Evolutionary conservation across 805 yeast genomes (phyloP).

Genomic region (Candida gorgasii): DNA sequence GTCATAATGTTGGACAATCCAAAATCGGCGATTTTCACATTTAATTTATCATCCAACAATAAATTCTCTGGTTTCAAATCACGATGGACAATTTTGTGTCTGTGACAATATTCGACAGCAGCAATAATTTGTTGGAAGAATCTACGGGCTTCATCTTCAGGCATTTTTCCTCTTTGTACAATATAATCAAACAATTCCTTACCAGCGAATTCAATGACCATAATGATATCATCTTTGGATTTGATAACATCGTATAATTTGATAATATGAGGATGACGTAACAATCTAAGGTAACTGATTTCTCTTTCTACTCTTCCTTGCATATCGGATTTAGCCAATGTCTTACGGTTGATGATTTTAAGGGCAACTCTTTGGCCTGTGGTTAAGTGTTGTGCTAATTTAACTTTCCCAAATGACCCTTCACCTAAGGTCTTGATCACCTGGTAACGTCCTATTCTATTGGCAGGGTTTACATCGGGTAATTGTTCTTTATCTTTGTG

Average conservation of each 20-base stretch:
- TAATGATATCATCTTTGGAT: slow-evolving; percentile 91
- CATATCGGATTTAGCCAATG: slow-evolving; percentile 93
- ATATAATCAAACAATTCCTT: slow-evolving; percentile 93
- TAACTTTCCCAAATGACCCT: slow-evolving; percentile 96
- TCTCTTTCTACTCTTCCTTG: slow-evolving; percentile 96
- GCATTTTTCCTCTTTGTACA: slow-evolving; percentile 91
- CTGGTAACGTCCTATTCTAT: slow-evolving; percentile 86
- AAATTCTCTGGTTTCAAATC: slow-evolving; percentile 96
- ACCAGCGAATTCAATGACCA: slow-evolving; percentile 98
- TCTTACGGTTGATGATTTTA: slow-evolving; percentile 88
- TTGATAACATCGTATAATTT: slow-evolving; percentile 94
- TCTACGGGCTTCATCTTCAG: slow-evolving; percentile 86
- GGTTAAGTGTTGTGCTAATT: slow-evolving; percentile 82
- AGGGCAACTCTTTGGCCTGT: slow-evolving; percentile 93
- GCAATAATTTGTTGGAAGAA: slow-evolving; percentile 96
- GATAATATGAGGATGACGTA: slow-evolving; percentile 95
- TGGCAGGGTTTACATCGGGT: slow-evolving; percentile 33
- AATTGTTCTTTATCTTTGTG: slow-evolving; percentile 20
- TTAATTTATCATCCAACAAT: slow-evolving; percentile 81
- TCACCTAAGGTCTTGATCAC: slow-evolving; percentile 91
- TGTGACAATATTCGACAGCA: slow-evolving; percentile 94
- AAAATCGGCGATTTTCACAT: slow-evolving; percentile 95
- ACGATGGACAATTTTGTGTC: slow-evolving; percentile 94
- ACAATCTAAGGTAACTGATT: slow-evolving; percentile 79
- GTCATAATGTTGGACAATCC: slow-evolving; percentile 96